A percentile compares a stretch with the other conserved stretches of the same genome.
Evolutionary conservation across 2,329 filamentous ascomycete genomes (phyloP).

Genomic region (Tolypocladium tundrense): DNA sequence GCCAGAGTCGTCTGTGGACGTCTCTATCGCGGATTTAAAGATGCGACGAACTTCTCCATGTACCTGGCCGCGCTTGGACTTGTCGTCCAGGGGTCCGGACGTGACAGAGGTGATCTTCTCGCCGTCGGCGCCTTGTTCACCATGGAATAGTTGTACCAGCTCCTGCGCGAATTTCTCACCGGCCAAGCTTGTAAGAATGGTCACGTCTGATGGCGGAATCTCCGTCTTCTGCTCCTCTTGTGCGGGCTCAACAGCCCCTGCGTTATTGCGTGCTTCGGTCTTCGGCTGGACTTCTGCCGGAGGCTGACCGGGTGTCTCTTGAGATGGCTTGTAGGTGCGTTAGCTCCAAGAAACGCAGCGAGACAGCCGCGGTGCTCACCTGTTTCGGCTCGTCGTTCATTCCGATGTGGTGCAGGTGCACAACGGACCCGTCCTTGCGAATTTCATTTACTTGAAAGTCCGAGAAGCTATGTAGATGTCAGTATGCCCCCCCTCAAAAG

Average conservation of each 20-base stretch:
- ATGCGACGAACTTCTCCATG: constrained; percentile 64
- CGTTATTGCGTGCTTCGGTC: constrained; percentile 9
- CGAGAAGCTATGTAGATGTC: constrained; percentile 52
- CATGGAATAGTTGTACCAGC: constrained; percentile 30
- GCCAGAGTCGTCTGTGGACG: constrained; percentile 47
- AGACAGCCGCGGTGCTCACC: constrained; percentile 2
- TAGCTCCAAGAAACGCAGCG: neutral
- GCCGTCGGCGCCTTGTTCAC: constrained; percentile 18
- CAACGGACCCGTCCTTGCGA: constrained; percentile 59
- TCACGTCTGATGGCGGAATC: constrained; percentile 21
- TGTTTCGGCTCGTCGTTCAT: constrained; percentile 9
- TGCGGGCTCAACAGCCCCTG: constrained; percentile 10
- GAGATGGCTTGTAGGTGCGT: neutral
- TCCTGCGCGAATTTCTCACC: constrained; percentile 28
- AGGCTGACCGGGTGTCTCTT: neutral
- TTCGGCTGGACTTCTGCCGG: neutral
- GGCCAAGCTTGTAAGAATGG: constrained; percentile 27
- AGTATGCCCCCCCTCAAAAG: neutral
- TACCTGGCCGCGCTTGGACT: constrained; percentile 33
- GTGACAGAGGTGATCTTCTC: constrained; percentile 22
- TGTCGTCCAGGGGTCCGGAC: constrained; percentile 33
- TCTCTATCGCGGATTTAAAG: constrained; percentile 70
- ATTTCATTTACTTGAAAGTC: constrained; percentile 94
- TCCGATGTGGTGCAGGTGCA: constrained; percentile 53
- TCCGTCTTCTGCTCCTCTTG: constrained; percentile 9